phyloP scores from a whole-genome alignment of 2,329 filamentous ascomycete genomes.

The Claviceps pazoutovae region DNA sequence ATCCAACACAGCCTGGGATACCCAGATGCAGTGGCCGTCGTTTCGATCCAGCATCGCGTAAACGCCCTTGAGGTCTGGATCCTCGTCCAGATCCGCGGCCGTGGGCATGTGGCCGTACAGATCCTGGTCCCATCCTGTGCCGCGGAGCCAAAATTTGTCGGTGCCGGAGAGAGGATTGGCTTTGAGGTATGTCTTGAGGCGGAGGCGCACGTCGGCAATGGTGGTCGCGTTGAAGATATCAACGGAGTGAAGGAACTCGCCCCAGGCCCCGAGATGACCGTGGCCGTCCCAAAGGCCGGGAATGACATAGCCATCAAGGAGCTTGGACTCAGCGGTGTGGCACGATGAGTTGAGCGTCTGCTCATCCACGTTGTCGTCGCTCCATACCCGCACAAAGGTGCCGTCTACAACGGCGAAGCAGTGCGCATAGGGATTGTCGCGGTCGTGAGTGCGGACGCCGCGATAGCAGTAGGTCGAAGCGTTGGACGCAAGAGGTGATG shows the following conservation, averaged over 20 bases:
- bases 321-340: neutral
- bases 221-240: conserved; percentile 46
- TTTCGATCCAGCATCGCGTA: conserved; percentile 59
- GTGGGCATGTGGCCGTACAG: conserved; percentile 51
- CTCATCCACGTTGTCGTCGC: conserved; percentile 15
- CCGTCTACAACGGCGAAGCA: conserved; percentile 45
- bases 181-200: conserved; percentile 37
- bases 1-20: conserved; percentile 48
- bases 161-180: conserved; percentile 37
- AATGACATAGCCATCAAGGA: conserved; percentile 37
- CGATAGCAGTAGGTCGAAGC: conserved; percentile 25
- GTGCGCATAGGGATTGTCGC: conserved; percentile 23
- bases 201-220: conserved; percentile 37
- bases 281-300: conserved; percentile 61
- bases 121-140: conserved; percentile 59
- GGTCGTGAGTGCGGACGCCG: conserved; percentile 23
- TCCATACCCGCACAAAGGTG: conserved; percentile 34
- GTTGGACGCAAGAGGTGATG: conserved; percentile 1
- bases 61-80: conserved; percentile 35
- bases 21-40: conserved; percentile 58
- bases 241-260: conserved; percentile 52
- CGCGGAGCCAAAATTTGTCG: conserved; percentile 46
- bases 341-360: conserved; percentile 4
- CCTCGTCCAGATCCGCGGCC: conserved; percentile 41
- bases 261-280: conserved; percentile 52